Conservation (phyloP, 345 rosid species). For the Fremontodendron californicum region DNA sequence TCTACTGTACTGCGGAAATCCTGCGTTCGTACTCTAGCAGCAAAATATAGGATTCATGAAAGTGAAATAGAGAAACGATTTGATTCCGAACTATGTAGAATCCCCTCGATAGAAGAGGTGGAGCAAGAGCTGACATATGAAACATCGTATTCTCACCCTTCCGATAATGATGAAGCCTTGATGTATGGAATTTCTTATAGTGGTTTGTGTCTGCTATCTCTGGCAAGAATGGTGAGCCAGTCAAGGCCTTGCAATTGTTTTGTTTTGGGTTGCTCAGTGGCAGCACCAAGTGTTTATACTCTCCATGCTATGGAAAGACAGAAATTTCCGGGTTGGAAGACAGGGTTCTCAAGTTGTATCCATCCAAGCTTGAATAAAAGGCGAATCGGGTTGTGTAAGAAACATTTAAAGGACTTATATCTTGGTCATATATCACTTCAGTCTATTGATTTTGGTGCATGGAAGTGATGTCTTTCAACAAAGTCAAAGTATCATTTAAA, state of each 20-base stretch:
- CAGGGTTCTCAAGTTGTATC: constrained; percentile 76
- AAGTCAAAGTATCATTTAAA: background rate
- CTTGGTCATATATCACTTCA: constrained; percentile 76
- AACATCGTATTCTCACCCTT: constrained; percentile 32
- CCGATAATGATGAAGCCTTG: constrained; percentile 54
- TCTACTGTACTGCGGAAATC: constrained; percentile 57
- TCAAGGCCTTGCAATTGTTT: constrained; percentile 81
- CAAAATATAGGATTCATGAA: constrained; percentile 72
- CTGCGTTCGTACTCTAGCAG: constrained; percentile 81
- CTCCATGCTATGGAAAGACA: constrained; percentile 88
- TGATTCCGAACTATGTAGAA: constrained; percentile 54
- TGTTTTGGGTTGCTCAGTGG: constrained; percentile 55
- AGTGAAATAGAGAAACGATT: constrained; percentile 61
- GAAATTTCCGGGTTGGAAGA: constrained; percentile 92
- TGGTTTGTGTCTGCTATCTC: constrained; percentile 65
- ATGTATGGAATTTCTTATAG: constrained; percentile 59
- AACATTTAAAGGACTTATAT: constrained; percentile 67
- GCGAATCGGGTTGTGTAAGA: constrained; percentile 68
- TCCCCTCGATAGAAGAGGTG: constrained; percentile 49
- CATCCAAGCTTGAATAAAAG: constrained; percentile 84
- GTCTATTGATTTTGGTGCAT: constrained; percentile 69
- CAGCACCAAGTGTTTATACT: constrained; percentile 73
- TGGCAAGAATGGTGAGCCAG: constrained; percentile 64
- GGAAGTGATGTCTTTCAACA: constrained; percentile 38
- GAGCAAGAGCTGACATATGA: constrained; percentile 45